phyloP scores from a whole-genome alignment of 768 basidiomycete species.

The Xerocomus potaroensis region DNA sequence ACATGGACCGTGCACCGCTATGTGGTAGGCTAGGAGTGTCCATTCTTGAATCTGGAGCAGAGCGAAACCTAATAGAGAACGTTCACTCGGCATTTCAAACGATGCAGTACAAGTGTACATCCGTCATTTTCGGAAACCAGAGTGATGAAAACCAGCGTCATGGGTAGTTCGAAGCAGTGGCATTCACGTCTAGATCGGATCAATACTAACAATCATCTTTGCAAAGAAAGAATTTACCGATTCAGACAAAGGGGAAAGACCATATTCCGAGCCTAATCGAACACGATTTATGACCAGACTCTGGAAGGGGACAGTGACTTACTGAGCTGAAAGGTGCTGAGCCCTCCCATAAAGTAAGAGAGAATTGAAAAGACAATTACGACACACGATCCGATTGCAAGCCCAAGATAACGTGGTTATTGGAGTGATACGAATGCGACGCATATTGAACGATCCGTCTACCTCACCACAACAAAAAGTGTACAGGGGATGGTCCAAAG shows the following conservation, averaged over 20 bases:
- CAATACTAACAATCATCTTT: background rate
- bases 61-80: background rate
- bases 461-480: constrained; percentile 11
- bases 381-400: constrained; percentile 6
- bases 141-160: background rate
- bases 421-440: background rate
- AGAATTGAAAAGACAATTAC: background rate
- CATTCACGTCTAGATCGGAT: constrained; percentile 6
- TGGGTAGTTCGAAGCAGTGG: background rate
- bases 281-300: background rate
- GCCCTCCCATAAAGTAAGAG: background rate
- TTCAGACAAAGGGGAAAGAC: background rate
- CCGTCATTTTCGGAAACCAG: background rate
- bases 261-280: background rate
- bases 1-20: constrained; percentile 2
- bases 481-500: constrained; percentile 8
- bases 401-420: constrained; percentile 10
- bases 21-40: background rate
- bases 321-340: constrained; percentile 1
- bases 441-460: background rate
- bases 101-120: background rate
- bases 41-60: background rate
- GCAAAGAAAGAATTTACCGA: background rate
- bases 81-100: background rate
- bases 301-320: background rate